Percentiles rank a stretch among this genome's conserved stretches.
Conservation (phyloP, 2,329 filamentous ascomycete genomes). For the Sarocladium brachiariae region DNA sequence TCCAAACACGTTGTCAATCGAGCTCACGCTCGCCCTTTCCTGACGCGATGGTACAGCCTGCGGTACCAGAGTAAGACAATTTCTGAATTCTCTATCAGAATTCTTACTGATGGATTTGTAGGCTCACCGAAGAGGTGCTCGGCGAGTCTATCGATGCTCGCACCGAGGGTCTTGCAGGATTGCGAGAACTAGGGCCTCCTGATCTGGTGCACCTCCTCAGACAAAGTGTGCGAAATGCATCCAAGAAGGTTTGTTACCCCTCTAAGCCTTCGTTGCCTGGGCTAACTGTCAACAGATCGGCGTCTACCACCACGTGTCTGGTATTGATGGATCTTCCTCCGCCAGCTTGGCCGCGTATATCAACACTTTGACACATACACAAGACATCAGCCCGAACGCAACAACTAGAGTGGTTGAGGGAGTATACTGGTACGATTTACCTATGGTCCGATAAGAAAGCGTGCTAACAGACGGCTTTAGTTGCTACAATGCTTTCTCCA, state of each 20-base stretch:
- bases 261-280: no score
- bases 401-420: constrained; percentile 84
- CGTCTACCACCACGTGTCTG: constrained; percentile 96
- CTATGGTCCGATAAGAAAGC: background rate
- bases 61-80: constrained; percentile 62
- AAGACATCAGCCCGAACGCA: constrained; percentile 60
- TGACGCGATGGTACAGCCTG: constrained; percentile 62
- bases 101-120: constrained; percentile 28
- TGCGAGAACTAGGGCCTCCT: constrained; percentile 91
- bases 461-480: constrained; percentile 25
- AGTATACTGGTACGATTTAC: constrained; percentile 69
- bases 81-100: constrained; percentile 13
- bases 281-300: constrained; percentile 56
- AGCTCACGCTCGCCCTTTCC: constrained; percentile 12
- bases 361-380: constrained; percentile 90
- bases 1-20: constrained; percentile 13
- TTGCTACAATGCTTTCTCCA: constrained; percentile 99
- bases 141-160: constrained; percentile 88
- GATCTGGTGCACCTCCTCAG: constrained; percentile 95
- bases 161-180: constrained; percentile 75
- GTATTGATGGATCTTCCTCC: constrained; percentile 93
- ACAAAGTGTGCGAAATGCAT: constrained; percentile 50
- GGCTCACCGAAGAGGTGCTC: constrained; percentile 88
- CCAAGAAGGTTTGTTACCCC: constrained; percentile 41
- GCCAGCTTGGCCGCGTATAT: constrained; percentile 96